A percentile compares a stretch with the other conserved stretches of the same genome.
phyloP scores from a whole-genome alignment of 495 filamentous ascomycete genomes.

The Lophiotrema nucula region DNA sequence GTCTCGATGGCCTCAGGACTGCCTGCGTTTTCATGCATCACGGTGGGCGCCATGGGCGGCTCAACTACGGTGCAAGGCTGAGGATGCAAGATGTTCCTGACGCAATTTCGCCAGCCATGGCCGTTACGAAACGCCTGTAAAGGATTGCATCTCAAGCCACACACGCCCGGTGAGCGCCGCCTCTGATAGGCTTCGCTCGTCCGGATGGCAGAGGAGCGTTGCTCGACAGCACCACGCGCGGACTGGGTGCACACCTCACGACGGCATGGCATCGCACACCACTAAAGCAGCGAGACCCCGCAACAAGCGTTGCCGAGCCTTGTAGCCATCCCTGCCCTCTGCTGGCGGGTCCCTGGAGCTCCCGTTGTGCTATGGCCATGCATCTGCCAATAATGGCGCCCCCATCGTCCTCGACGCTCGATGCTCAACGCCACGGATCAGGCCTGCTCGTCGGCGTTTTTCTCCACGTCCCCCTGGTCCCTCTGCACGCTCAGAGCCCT shows the following conservation, averaged over 20 bases:
- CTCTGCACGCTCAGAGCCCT: conserved; percentile 13
- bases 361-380: conserved; percentile 31
- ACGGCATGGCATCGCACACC: not conserved
- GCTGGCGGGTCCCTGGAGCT: conserved; percentile 29
- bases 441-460: conserved; percentile 35
- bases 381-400: conserved; percentile 32
- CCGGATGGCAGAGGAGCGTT: conserved; percentile 23
- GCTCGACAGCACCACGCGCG: conserved; percentile 21
- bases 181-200: conserved; percentile 29
- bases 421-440: conserved; percentile 34
- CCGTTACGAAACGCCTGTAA: conserved; percentile 32
- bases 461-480: conserved; percentile 32
- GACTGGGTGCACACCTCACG: not conserved
- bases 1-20: not conserved
- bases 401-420: conserved; percentile 30
- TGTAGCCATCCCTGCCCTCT: conserved; percentile 22
- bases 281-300: conserved; percentile 33
- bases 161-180: not conserved
- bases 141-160: conserved; percentile 25
- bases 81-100: conserved; percentile 33
- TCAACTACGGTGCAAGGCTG: conserved; percentile 32
- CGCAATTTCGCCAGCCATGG: conserved; percentile 34
- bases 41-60: conserved; percentile 24
- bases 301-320: conserved; percentile 39
- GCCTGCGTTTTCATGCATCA: conserved; percentile 23